Evolutionary conservation across 352 stramenopile species (phyloP).

Genomic region (Pythium periplocum): DNA sequence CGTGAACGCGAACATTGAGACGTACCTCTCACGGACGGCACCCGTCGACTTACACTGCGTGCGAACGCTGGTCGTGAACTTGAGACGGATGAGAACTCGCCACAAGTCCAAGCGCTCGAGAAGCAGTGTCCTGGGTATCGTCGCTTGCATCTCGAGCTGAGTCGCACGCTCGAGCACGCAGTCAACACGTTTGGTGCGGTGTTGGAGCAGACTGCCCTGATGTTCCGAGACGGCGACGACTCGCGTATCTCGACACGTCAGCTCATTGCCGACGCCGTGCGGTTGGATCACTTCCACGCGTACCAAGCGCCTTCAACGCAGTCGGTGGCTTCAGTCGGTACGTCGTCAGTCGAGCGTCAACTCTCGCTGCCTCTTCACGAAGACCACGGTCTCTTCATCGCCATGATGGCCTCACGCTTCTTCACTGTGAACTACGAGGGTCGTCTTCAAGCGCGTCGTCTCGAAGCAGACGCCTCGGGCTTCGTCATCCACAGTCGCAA

Average conservation of each 20-base stretch:
- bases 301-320: conserved; percentile 29
- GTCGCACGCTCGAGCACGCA: conserved; percentile 27
- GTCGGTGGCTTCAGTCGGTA: background rate
- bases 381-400: conserved; percentile 55
- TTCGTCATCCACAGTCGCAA: conserved; percentile 32
- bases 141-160: conserved; percentile 36
- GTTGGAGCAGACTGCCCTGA: conserved; percentile 37
- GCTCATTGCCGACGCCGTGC: conserved; percentile 36
- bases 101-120: conserved; percentile 1
- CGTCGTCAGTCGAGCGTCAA: conserved; percentile 11
- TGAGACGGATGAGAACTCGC: conserved; percentile 10
- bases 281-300: conserved; percentile 61
- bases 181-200: conserved; percentile 31
- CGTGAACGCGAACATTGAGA: too few species aligned
- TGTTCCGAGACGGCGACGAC: conserved; percentile 25
- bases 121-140: conserved; percentile 35
- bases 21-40: conserved; percentile 37
- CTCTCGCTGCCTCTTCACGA: conserved; percentile 53
- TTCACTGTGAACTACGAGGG: conserved; percentile 28
- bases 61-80: conserved; percentile 35
- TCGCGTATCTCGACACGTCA: conserved; percentile 23
- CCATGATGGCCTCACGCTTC: conserved; percentile 40
- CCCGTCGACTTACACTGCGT: conserved; percentile 37
- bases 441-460: conserved; percentile 11
- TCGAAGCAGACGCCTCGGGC: conserved; percentile 28